A percentile compares a stretch with the other conserved stretches of the same genome.
These are phyloP conservation scores for Albatrellus ellisii DNA, from an alignment of 768 basidiomycete species.

Conservation along the genomic window DNA sequence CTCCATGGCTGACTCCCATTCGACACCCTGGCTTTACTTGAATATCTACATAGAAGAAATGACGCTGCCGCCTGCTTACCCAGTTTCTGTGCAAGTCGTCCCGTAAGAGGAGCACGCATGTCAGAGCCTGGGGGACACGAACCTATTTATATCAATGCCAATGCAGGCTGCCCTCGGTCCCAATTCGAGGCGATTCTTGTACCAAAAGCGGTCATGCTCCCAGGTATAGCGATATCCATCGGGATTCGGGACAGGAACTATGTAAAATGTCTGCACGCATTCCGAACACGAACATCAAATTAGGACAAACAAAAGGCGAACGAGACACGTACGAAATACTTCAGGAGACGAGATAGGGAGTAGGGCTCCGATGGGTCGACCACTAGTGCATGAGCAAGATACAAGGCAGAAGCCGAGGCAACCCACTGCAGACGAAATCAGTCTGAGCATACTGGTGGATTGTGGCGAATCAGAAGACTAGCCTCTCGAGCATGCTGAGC, in stretches of 20 bases:
- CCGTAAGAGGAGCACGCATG: no score
- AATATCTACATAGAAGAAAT: not conserved
- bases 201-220: slow-evolving; percentile 59
- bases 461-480: slow-evolving; percentile 15
- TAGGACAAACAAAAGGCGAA: slow-evolving; percentile 3
- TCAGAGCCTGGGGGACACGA: no score
- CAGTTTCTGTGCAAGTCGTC: no score
- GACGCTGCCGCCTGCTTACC: no score
- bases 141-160: slow-evolving; percentile 75
- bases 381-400: slow-evolving; percentile 60
- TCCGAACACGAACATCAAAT: no score
- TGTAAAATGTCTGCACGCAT: slow-evolving; percentile 57
- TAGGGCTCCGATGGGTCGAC: slow-evolving; percentile 31
- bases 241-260: slow-evolving; percentile 55
- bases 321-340: slow-evolving; percentile 29
- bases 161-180: slow-evolving; percentile 37
- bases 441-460: not conserved
- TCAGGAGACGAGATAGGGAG: slow-evolving; percentile 36
- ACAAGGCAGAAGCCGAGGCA: slow-evolving; percentile 58
- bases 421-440: slow-evolving; percentile 52
- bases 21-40: no score
- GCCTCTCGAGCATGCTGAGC: slow-evolving; percentile 73
- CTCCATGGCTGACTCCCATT: no score
- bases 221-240: slow-evolving; percentile 71
- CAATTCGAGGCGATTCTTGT: slow-evolving; percentile 55